Evolutionary conservation across 345 rosid species (phyloP), one percentile per base, ranked within the genome.

Genomic region (Aquilaria sinensis): DNA sequence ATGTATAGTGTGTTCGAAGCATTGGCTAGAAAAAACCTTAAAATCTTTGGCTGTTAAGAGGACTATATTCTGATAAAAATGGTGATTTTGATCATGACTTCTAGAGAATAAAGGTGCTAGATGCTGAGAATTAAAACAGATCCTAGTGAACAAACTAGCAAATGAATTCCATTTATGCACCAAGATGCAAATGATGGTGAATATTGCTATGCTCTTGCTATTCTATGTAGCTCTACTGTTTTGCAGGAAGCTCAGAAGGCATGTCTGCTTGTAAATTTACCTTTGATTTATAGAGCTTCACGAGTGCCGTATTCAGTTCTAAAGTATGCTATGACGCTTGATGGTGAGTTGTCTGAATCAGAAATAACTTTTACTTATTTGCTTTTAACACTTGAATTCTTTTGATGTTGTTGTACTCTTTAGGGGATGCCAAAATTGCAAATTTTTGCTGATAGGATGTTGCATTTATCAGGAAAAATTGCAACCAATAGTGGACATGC

Each of bases 271-370:
- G 97, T 88, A 72, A 93, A 93, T 74, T 89, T 85, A 65, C 97
- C 91, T 67, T 77, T 90, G 80, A 84, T 93, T 67, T 78, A 86
- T 61, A 86, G 86, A 83, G 97, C 94, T 30, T 86, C 94, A 71
- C 84, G 74, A 6, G 88, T 90, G 74, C 97, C 99, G 16, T 94
- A 85, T 73, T 90, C 97, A 58, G 79, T 86, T 71, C 86, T 94
- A 49, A 94, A 94, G 85, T 94, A 90, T 76, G 99, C 99, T 15
- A 94, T 94, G 90, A 88, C 97, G 53, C 89, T 90, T 69, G 97
- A 94, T 70, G 99, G 97, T 93, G 72, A 76, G 82, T 56, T 54
- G 64, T 51, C 43, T 63, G 57, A 31, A 62, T 37, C 41, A 29
- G 48, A 23, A 23, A 23, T 23, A 23, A 23, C 23, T 23, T 23